These are phyloP conservation scores for Psilocybe azurescens DNA, from an alignment of 768 basidiomycete genomes.

Conservation along the genomic window DNA sequence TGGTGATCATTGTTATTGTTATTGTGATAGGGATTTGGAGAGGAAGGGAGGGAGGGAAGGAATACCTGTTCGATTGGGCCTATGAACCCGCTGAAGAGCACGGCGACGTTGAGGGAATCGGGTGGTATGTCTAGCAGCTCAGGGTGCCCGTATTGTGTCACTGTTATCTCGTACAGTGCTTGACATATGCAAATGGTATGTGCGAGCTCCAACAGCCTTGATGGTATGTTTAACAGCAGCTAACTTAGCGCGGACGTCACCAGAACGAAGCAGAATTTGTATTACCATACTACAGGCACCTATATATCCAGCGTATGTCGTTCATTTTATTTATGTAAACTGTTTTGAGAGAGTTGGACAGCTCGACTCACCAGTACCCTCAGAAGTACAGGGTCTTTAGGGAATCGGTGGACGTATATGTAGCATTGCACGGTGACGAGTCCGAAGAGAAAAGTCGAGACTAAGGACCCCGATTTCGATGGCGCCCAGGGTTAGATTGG, in stretches of 20 bases:
- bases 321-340: no score
- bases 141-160: constrained; percentile 25
- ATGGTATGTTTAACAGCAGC: not conserved
- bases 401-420: constrained; percentile 24
- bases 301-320: not conserved
- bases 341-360: no score
- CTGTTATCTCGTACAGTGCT: constrained; percentile 27
- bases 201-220: constrained; percentile 24
- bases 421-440: constrained; percentile 29
- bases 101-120: constrained; percentile 20
- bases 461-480: constrained; percentile 29
- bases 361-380: constrained; percentile 22
- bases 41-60: not conserved
- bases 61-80: constrained; percentile 25
- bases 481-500: constrained; percentile 25
- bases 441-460: constrained; percentile 30
- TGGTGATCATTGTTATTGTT: not conserved
- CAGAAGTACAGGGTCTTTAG: constrained; percentile 23
- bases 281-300: constrained; percentile 6
- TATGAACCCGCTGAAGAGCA: constrained; percentile 30
- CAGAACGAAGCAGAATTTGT: not conserved
- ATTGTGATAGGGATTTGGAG: not conserved
- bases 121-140: constrained; percentile 20
- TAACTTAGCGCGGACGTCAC: not conserved
- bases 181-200: constrained; percentile 27